A percentile compares a stretch with the other conserved stretches of the same genome.
Conservation (phyloP, 78 protist genomes). For the Dictyostelium firmibasis region DNA sequence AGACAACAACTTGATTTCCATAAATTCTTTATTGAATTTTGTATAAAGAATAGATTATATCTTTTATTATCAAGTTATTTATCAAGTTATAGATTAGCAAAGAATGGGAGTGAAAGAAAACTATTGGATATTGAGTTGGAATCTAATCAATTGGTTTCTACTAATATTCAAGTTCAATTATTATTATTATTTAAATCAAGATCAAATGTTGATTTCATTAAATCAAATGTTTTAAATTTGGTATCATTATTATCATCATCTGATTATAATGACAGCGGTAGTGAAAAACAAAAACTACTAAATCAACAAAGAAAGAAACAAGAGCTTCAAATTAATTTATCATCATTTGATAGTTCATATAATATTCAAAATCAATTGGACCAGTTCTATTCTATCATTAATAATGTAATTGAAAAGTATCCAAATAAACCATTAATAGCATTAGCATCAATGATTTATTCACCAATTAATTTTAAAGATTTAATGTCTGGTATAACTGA, state of each 20-base stretch:
- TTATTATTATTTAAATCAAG: conserved; percentile 21
- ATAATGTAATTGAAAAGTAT: neutral
- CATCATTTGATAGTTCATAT: neutral
- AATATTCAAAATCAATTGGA: conserved; percentile 8
- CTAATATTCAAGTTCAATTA: conserved; percentile 8
- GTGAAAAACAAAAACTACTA: neutral
- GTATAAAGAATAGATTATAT: conserved; percentile 23
- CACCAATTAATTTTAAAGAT: conserved; percentile 10
- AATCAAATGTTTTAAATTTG: conserved; percentile 31
- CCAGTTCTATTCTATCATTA: neutral
- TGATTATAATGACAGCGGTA: neutral
- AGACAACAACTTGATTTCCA: conserved; percentile 42
- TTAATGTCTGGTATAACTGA: conserved; percentile 4
- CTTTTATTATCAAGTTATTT: conserved; percentile 35
- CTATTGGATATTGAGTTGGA: conserved; percentile 12
- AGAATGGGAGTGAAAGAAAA: neutral
- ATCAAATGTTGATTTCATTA: conserved; percentile 2
- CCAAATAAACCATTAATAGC: conserved; percentile 16
- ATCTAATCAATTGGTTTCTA: neutral
- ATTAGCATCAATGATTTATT: conserved; percentile 33
- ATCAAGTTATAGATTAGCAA: conserved; percentile 7
- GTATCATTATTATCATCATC: neutral
- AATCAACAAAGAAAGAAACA: neutral
- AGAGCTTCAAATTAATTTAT: neutral
- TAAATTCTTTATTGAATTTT: conserved; percentile 43